phyloP scores from a whole-genome alignment of 495 filamentous ascomycete species.

The Xylaria venustula region DNA sequence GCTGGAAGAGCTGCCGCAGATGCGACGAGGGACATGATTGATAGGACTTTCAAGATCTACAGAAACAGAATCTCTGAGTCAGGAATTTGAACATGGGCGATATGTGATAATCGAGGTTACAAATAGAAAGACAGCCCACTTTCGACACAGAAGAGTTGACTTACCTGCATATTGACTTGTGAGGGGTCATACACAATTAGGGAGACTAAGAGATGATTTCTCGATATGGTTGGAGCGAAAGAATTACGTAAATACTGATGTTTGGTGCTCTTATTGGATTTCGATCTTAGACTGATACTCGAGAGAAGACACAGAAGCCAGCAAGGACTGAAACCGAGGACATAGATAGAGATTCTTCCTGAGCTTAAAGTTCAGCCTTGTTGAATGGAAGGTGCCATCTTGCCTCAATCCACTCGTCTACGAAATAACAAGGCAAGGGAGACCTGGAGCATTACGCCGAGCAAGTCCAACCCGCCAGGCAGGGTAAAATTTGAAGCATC shows the following conservation, averaged over 20 bases:
- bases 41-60: neutral
- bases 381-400: neutral
- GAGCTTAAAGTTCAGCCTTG: neutral
- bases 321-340: neutral
- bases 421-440: neutral
- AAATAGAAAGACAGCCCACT: neutral
- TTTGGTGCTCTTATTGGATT: no score
- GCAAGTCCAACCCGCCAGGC: no score
- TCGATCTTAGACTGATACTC: no score
- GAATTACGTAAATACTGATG: neutral
- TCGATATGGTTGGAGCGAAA: no score
- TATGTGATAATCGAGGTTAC: neutral
- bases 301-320: no score
- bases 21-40: neutral
- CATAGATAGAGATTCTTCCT: neutral
- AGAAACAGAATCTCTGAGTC: neutral
- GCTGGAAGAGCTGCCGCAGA: neutral
- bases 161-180: neutral
- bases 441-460: no score
- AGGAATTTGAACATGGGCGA: neutral
- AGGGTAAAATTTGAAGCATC: neutral
- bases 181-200: neutral
- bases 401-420: neutral
- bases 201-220: neutral
- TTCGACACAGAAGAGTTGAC: no score